Percentiles rank a stretch among this genome's conserved stretches.
These are phyloP conservation scores for Fusarium sublunatum DNA, from an alignment of 2,329 filamentous ascomycete species.

Conservation along the genomic window DNA sequence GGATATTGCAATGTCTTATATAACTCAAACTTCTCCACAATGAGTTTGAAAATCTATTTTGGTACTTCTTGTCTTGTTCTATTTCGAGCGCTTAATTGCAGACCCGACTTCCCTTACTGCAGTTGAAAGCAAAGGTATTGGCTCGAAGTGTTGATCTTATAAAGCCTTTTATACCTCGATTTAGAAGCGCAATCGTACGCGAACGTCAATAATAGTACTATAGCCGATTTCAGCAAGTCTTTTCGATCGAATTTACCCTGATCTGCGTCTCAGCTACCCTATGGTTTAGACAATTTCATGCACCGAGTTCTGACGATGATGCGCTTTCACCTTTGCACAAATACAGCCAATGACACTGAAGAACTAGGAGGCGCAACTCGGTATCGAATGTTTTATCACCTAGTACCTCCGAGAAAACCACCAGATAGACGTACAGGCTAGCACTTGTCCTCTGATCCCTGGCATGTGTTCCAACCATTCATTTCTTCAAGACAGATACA, in stretches of 20 bases:
- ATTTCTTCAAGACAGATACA: slow-evolving; percentile 74
- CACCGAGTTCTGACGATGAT: slow-evolving; percentile 41
- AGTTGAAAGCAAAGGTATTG: too few species aligned
- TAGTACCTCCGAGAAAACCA: slow-evolving; percentile 56
- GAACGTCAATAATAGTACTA: neutral
- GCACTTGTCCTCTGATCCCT: slow-evolving; percentile 54
- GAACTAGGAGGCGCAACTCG: slow-evolving; percentile 37
- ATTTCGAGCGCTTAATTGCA: too few species aligned
- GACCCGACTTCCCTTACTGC: too few species aligned
- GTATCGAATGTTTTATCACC: slow-evolving; percentile 51
- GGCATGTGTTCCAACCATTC: slow-evolving; percentile 79
- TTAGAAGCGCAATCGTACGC: neutral
- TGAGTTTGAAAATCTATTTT: too few species aligned
- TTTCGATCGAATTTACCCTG: neutral
- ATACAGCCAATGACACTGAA: slow-evolving; percentile 48
- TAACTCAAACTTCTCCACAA: too few species aligned
- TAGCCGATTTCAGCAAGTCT: neutral
- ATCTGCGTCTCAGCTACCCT: neutral
- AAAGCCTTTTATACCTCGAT: neutral
- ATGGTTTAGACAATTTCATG: neutral
- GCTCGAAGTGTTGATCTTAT: slow-evolving; percentile 4
- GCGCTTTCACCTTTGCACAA: slow-evolving; percentile 43
- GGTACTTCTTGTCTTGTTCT: too few species aligned
- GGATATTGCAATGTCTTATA: too few species aligned
- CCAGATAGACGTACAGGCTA: slow-evolving; percentile 49